Conservation (phyloP, 1,284 basidiomycete genomes). For the Heterobasidion occidentale region DNA sequence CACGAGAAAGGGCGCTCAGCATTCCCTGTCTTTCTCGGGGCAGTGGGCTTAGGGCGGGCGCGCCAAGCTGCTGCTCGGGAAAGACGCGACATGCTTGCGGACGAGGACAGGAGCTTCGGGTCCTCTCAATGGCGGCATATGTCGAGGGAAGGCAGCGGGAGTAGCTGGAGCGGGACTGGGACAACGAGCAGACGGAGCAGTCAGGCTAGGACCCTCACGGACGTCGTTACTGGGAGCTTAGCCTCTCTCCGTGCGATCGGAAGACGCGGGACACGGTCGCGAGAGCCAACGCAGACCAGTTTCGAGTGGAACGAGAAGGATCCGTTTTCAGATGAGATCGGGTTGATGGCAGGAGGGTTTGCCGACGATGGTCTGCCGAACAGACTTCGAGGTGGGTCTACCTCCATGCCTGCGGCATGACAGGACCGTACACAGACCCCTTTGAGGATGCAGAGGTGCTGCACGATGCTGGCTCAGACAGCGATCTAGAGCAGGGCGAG, state of each 20-base stretch:
- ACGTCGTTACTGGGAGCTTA: slow-evolving; percentile 5
- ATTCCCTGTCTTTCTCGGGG: slow-evolving; percentile 18
- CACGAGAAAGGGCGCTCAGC: slow-evolving; percentile 14
- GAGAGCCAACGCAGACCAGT: slow-evolving; percentile 1
- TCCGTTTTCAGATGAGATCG: slow-evolving; percentile 38
- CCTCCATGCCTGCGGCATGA: neutral
- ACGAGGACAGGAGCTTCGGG: slow-evolving; percentile 49
- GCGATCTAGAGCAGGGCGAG: slow-evolving; percentile 8
- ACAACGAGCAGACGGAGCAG: slow-evolving; percentile 3
- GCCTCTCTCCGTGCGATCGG: slow-evolving; percentile 8
- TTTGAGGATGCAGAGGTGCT: slow-evolving; percentile 38
- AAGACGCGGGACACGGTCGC: slow-evolving; percentile 2
- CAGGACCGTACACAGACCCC: slow-evolving; percentile 37
- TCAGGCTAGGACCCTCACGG: slow-evolving; percentile 6
- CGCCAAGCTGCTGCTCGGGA: neutral
- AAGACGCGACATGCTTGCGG: slow-evolving; percentile 59
- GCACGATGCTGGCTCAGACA: slow-evolving; percentile 13
- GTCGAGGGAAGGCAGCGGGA: slow-evolving; percentile 1
- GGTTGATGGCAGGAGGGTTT: slow-evolving; percentile 16
- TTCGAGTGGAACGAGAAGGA: slow-evolving; percentile 32
- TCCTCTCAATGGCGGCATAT: neutral
- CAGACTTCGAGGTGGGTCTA: slow-evolving; percentile 7
- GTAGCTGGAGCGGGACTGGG: neutral
- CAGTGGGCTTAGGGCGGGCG: slow-evolving; percentile 17
- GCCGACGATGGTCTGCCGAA: slow-evolving; percentile 5